These are phyloP conservation scores for Gnomoniopsis sp. DNA, from an alignment of 2,329 filamentous ascomycete genomes.

Conservation along the genomic window DNA sequence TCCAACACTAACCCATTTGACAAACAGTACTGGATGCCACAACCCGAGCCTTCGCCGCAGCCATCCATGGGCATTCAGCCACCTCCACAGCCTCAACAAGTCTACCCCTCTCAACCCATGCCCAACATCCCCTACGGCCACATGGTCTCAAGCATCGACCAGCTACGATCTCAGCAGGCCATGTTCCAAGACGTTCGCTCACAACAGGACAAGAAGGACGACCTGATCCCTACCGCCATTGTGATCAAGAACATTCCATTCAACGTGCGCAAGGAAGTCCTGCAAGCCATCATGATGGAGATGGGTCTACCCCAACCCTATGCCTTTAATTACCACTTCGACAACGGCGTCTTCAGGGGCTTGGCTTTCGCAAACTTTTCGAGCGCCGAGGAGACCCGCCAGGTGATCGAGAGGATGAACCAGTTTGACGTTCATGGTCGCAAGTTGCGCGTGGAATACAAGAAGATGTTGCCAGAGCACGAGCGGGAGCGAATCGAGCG, in stretches of 20 bases:
- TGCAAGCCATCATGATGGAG: constrained; percentile 90
- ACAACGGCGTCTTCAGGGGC: constrained; percentile 94
- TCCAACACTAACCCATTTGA: constrained; percentile 18
- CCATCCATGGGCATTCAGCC: constrained; percentile 38
- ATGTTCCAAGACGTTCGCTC: constrained; percentile 36
- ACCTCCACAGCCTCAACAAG: constrained; percentile 16
- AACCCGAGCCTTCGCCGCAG: constrained; percentile 24
- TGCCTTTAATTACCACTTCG: constrained; percentile 99
- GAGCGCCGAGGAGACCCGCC: constrained; percentile 86
- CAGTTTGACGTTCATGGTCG: constrained; percentile 92
- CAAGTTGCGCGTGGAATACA: constrained; percentile 95
- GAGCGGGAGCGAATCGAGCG: constrained; percentile 95
- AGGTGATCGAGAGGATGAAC: constrained; percentile 91
- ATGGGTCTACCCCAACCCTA: constrained; percentile 92
- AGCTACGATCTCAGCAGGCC: constrained; percentile 34
- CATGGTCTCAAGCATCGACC: constrained; percentile 34
- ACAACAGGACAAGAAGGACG: constrained; percentile 48
- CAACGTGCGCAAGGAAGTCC: constrained; percentile 93
- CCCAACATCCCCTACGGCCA: constrained; percentile 33
- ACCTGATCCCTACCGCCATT: constrained; percentile 95
- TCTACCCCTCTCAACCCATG: constrained; percentile 25
- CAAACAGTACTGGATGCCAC: constrained; percentile 50
- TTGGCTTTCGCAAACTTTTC: constrained; percentile 98
- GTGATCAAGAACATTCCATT: constrained; percentile 99
- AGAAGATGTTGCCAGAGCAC: constrained; percentile 96